phyloP scores from a whole-genome alignment of 352 stramenopile species.

The Halophytophthora polymorphica region DNA sequence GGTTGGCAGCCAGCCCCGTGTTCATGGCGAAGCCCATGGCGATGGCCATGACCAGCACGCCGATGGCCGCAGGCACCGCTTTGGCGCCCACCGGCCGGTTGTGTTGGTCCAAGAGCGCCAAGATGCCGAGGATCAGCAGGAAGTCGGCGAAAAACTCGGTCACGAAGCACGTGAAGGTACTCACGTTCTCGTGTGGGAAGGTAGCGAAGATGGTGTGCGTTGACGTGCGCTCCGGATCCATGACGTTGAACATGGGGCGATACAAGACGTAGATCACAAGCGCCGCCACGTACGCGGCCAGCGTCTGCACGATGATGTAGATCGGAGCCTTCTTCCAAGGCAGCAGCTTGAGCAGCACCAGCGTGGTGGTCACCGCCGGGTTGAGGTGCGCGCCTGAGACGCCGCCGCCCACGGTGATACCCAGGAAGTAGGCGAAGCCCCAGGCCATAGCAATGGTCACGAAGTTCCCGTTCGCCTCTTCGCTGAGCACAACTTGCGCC shows the following conservation, averaged over 20 bases:
- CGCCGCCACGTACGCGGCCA: constrained; percentile 36
- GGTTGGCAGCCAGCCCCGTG: constrained; percentile 76
- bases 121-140: constrained; percentile 63
- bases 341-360: constrained; percentile 37
- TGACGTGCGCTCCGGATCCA: constrained; percentile 30
- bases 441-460: constrained; percentile 51
- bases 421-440: constrained; percentile 56
- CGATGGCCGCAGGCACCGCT: constrained; percentile 70
- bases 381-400: constrained; percentile 56
- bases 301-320: constrained; percentile 39
- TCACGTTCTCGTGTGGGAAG: constrained; percentile 29
- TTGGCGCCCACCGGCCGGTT: constrained; percentile 68
- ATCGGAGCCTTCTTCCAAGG: constrained; percentile 40
- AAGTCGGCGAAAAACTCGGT: constrained; percentile 35
- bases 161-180: constrained; percentile 32
- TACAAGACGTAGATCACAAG: constrained; percentile 45
- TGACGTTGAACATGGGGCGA: constrained; percentile 38
- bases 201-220: constrained; percentile 38
- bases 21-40: constrained; percentile 79
- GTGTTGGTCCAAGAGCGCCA: constrained; percentile 64
- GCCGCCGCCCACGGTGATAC: constrained; percentile 37
- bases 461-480: constrained; percentile 38
- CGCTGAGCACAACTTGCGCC: constrained; percentile 42
- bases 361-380: constrained; percentile 45
- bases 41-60: constrained; percentile 69